Percentiles rank a stretch among this genome's conserved stretches.
Conservation (phyloP, 2,329 filamentous ascomycete species). For the Ophiostoma perfectum region DNA sequence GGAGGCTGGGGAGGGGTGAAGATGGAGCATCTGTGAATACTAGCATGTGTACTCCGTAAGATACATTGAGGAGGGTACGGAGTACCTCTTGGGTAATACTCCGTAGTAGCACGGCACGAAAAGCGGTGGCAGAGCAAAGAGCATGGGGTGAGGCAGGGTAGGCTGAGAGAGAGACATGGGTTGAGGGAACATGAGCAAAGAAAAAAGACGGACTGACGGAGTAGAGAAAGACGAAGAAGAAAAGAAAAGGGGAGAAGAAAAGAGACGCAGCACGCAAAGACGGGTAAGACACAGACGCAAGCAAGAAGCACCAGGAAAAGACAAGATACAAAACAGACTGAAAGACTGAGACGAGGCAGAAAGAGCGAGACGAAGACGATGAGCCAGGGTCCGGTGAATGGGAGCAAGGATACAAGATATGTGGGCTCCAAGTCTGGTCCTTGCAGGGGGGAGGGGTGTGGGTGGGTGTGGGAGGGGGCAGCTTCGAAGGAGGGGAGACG, state of each 20-base stretch:
- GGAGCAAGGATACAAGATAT: conserved; percentile 19
- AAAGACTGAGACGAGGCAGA: background rate
- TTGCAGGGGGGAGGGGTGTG: conserved; percentile 23
- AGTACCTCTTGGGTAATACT: conserved; percentile 14
- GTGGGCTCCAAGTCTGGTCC: conserved; percentile 16
- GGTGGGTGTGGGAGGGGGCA: conserved; percentile 15
- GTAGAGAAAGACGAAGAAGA: background rate
- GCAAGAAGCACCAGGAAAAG: too few relatives aligned
- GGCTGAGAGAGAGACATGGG: background rate
- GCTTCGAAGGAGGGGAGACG: conserved; percentile 17
- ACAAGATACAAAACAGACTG: too few relatives aligned
- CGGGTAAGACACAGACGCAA: too few relatives aligned
- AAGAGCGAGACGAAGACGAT: conserved; percentile 22
- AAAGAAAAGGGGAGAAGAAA: too few relatives aligned
- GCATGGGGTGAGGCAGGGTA: background rate
- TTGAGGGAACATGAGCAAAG: background rate
- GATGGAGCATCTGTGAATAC: conserved; percentile 15
- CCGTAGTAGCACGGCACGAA: conserved; percentile 18
- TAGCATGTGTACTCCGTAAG: background rate
- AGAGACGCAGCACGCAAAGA: too few relatives aligned
- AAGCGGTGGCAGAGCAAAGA: conserved; percentile 15
- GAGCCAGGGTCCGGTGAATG: conserved; percentile 17
- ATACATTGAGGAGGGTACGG: background rate
- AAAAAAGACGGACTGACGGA: background rate
- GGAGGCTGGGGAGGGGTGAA: conserved; percentile 22